Evolutionary conservation across 495 filamentous ascomycete genomes (phyloP), one percentile per base, ranked within the genome.

Genomic region (Oidiodendron maius): DNA sequence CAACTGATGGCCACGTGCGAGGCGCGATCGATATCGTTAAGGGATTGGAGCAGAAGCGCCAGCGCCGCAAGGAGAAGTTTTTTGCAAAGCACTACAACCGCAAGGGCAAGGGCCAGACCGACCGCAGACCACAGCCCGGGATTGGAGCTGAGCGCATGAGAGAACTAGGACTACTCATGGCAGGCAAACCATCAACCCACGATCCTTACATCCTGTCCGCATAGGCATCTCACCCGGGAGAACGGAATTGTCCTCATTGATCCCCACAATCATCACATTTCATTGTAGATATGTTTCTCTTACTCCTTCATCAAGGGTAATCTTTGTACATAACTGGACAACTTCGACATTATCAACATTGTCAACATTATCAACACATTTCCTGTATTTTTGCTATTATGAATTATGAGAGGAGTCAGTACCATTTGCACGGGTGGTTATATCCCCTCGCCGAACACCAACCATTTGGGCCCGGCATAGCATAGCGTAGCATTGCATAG

Each of bases 1-100:
- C 34, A 48, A 34, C 46, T 37, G 71, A 78, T 50, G 52, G 73
- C 21, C 81, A 86, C 51, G 77, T 77, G 22, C 80, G 93, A 51
- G 89, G 89, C 38, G 90, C 93, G 23, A 91, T 97, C 55, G 94
- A 96, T 61, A 97, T 98, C 53, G 89, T 96, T 66, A 90, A 95
- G 61, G 93, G 93, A 4, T 81, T 98, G 6, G 93, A 97, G 71
- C 82, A 87, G 67, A 96, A 93, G 69, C 81, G 91, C 36, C 87
- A 91, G 66, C 82, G 89, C 45, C 86, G 93, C 46, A 87, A 83
- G 66, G 87, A 95, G 67, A 93, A 91, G 63, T 89, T 85, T 61
- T 84, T 81, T 67, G 83, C 89, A 60, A 89, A 93, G 66, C 81
- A 89, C 56, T 88, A 80, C 67, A 66, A 70, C 44, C 69, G 69